Conservation (phyloP, 805 yeast species). For the Teunomyces atbi region DNA sequence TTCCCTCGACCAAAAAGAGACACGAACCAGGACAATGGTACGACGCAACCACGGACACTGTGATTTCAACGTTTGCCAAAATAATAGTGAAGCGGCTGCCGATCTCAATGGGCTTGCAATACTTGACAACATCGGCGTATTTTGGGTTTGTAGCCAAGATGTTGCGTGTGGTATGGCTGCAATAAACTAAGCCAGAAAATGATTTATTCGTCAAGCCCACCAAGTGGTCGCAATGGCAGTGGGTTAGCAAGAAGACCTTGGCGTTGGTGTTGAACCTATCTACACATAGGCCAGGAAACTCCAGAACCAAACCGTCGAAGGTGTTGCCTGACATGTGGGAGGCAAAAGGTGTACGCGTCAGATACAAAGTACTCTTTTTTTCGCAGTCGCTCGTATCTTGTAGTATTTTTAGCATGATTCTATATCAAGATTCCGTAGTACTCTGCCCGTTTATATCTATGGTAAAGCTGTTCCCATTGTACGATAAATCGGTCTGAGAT, state of each 20-base stretch:
- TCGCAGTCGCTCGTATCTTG: neutral
- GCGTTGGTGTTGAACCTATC: conserved; percentile 30
- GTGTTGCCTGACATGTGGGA: conserved; percentile 16
- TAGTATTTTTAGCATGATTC: neutral
- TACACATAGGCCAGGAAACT: conserved; percentile 48
- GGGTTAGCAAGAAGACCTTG: conserved; percentile 41
- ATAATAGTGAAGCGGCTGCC: conserved; percentile 10
- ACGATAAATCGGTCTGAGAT: conserved; percentile 77
- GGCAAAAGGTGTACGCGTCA: neutral
- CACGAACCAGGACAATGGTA: conserved; percentile 63
- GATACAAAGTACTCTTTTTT: neutral
- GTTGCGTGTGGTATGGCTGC: conserved; percentile 41
- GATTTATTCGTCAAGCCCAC: conserved; percentile 43
- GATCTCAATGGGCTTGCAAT: conserved; percentile 17
- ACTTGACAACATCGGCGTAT: conserved; percentile 16
- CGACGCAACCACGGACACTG: conserved; percentile 45
- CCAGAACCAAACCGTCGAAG: conserved; percentile 44
- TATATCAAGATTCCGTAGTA: conserved; percentile 76
- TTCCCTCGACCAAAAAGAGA: conserved; percentile 48
- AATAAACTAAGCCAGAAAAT: conserved; percentile 43
- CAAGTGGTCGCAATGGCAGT: conserved; percentile 56
- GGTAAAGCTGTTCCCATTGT: conserved; percentile 75
- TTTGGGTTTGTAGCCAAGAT: conserved; percentile 19
- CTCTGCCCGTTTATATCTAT: conserved; percentile 58
- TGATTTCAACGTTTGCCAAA: conserved; percentile 17